Base-by-base conservation (phyloP, 805 yeast species). In the Wickerhamia fluorescens region DNA sequence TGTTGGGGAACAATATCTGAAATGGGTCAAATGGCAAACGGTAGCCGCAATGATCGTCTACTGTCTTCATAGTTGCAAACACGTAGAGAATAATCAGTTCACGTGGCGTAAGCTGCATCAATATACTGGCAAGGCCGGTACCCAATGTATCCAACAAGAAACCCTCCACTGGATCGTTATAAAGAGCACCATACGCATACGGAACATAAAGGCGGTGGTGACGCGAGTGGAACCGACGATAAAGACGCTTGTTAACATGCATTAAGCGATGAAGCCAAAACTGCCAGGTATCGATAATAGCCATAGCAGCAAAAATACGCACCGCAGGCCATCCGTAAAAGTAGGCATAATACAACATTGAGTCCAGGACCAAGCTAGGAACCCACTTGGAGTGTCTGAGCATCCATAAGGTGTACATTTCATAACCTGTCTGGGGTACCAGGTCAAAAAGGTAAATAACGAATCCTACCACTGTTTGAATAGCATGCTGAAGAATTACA, bases 41-140 rank as follows among this genome's bases (percentile, higher is more conserved):
- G 56, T 89, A 92, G n/a, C 98, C 98, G 56, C 97, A 92, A 58
- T 92, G 98, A 55, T 92, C 98, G 53, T 92, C 97, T 28, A 92
- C 95, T 1, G 98, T 92, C 57, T 92, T 92, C 72, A 92, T 57
- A 2, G 98, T 92, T 10, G 96, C 84, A 53, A 92, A 85, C 2
- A 89, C 76, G 58, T 68, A 92, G 31, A 92, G 61, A 8, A 81
- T 41, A 14, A 82, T 61, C 29, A 79, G 63, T 58, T 92, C 97
- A 34, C 95, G 75, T 27, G 86, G 82, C 3, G 82, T 61, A 38
- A 92, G 62, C 2, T 69, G 65, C 1, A 82, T 70, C 6, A 73
- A 38, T 21, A 83, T 40, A 35, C 77, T 69, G 2, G 95, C 89
- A 20, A 89, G 41, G 21, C 95, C 97, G 1, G 96, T 84, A 4